These are phyloP conservation scores for Phallus indusiatus DNA, from an alignment of 768 basidiomycete genomes.

Conservation along the genomic window DNA sequence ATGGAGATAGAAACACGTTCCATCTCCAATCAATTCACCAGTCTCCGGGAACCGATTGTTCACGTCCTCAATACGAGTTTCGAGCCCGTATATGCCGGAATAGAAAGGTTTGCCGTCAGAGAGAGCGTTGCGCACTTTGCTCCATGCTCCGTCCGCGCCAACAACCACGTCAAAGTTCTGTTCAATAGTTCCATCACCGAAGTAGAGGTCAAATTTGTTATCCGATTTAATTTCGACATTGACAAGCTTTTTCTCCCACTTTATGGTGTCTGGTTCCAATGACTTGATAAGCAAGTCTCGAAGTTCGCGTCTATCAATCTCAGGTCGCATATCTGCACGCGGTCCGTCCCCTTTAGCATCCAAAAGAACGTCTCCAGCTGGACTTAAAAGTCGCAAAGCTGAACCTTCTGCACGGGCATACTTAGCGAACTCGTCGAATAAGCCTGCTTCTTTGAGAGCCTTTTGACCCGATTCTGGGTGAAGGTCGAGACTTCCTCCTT, in stretches of 20 bases:
- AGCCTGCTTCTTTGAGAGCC: constrained; percentile 15
- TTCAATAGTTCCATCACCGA: neutral
- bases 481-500: constrained; percentile 22
- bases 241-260: constrained; percentile 6
- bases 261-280: constrained; percentile 6
- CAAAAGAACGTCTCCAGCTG: neutral
- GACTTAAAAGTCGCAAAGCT: constrained; percentile 16
- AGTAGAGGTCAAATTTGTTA: neutral
- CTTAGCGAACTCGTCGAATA: constrained; percentile 17
- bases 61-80: constrained; percentile 12
- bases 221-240: neutral
- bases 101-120: constrained; percentile 23
- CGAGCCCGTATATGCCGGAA: constrained; percentile 20
- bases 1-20: constrained; percentile 20
- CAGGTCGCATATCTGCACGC: neutral
- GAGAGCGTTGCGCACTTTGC: constrained; percentile 26
- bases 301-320: neutral
- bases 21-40: constrained; percentile 21
- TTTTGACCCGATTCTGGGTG: constrained; percentile 18
- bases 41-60: constrained; percentile 17
- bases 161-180: constrained; percentile 18
- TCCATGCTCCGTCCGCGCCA: constrained; percentile 35
- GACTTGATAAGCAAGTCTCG: constrained; percentile 13
- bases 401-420: constrained; percentile 16
- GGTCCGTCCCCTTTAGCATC: neutral